Base-by-base conservation (phyloP, 1,284 basidiomycete species). In the Mixia osmundae region DNA sequence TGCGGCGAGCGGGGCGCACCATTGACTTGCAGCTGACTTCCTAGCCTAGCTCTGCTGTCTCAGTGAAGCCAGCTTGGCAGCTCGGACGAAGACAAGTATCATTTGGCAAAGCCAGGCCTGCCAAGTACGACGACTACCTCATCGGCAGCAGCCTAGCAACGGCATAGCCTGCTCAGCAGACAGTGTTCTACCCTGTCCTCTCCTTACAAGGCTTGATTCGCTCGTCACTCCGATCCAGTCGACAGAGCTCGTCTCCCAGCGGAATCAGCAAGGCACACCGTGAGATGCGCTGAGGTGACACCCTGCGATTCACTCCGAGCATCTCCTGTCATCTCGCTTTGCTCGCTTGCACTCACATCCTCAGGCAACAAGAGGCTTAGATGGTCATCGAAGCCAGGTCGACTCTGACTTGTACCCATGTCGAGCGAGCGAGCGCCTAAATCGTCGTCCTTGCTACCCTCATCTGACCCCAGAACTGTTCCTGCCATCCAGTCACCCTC, bases 201-300 rank as follows among this genome's bases (percentile, higher is more conserved):
- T n/a, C n/a, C n/a, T n/a, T n/a, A n/a, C n/a, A n/a, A n/a, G n/a
- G n/a, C 6, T 33, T 10, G 8, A 33, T 7, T 11, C 27, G 20
- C 7, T 15, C 8, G 25, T 15, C 7, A 7, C 8, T 33, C 10
- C 8, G 7, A 8, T 12, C 5, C 9, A 10, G 7, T 35, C 24
- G 18, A 15, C 16, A 22, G 21, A 5, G 24, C 38, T 14, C 27
- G 24, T 18, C 14, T 34, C 4, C 5, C 39, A 3, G 79, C 73
- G 28, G 68, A 69, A 45, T 82, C 78, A 11, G 71, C 76, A 60
- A 82, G 80, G 58, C 75, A 78, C 50, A 71, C 74, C 50, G 87
- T 91, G 78, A 24, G 24, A 20, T 22, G 8, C 6, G 14, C 33
- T 23, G 14, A 26, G 26, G 36, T 47, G 51, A n/a, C 28, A 26